Conservation (phyloP, 2,329 filamentous ascomycete species). For the Aspergillus carbonarius region DNA sequence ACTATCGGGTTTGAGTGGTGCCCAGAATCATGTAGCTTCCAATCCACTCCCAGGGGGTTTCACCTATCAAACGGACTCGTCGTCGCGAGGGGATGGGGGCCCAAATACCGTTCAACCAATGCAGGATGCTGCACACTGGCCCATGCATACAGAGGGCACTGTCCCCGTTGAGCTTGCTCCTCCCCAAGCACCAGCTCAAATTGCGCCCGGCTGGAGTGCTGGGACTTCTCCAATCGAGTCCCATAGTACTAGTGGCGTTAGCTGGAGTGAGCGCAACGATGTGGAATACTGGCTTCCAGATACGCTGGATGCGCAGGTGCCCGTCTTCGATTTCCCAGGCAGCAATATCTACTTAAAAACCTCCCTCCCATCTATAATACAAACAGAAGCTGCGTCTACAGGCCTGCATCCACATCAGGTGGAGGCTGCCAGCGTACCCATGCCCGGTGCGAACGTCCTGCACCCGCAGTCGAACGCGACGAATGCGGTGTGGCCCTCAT, state of each 20-base stretch:
- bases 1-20: constrained; percentile 15
- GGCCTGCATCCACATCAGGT: constrained; percentile 21
- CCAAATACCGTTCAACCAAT: constrained; percentile 14
- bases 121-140: constrained; percentile 23
- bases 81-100: constrained; percentile 20
- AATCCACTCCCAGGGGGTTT: constrained; percentile 20
- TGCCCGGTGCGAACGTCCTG: constrained; percentile 19
- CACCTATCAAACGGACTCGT: constrained; percentile 24
- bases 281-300: constrained; percentile 38
- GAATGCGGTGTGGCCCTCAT: constrained; percentile 38
- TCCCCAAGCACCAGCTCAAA: constrained; percentile 16
- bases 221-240: constrained; percentile 24
- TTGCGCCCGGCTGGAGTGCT: constrained; percentile 24
- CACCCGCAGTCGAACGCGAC: constrained; percentile 20
- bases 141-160: constrained; percentile 19
- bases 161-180: constrained; percentile 25
- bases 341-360: constrained; percentile 38
- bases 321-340: constrained; percentile 35
- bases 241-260: constrained; percentile 19
- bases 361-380: constrained; percentile 36
- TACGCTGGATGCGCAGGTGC: constrained; percentile 33
- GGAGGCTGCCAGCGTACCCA: constrained; percentile 20
- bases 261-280: constrained; percentile 32
- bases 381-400: constrained; percentile 22
- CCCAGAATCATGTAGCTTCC: constrained; percentile 15